These are phyloP conservation scores for Pseudocercospora musae DNA, from an alignment of 2,329 filamentous ascomycete species.

Conservation along the genomic window DNA sequence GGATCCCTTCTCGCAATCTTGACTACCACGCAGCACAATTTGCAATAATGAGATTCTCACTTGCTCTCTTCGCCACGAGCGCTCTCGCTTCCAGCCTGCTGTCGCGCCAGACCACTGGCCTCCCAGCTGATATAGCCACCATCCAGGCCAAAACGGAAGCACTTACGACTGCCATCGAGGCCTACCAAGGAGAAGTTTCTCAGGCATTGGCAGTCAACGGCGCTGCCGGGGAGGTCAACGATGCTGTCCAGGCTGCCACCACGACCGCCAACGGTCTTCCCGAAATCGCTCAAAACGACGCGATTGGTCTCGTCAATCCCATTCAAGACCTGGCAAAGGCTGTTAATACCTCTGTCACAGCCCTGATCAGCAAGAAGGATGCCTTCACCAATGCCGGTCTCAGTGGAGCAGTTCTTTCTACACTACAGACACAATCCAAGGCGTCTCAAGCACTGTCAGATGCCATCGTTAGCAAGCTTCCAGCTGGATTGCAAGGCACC, in stretches of 20 bases:
- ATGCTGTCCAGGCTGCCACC: slow-evolving; percentile 9
- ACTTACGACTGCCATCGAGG: slow-evolving; percentile 7
- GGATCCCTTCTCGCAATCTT: neutral
- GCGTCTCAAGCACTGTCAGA: neutral
- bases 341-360: slow-evolving; percentile 10
- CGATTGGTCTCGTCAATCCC: slow-evolving; percentile 6
- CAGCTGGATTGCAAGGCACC: slow-evolving; percentile 10
- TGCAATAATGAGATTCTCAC: slow-evolving; percentile 11
- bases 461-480: slow-evolving; percentile 11
- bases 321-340: slow-evolving; percentile 8
- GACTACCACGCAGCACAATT: neutral
- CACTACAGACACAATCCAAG: slow-evolving; percentile 2
- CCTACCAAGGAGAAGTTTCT: slow-evolving; percentile 7
- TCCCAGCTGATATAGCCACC: slow-evolving; percentile 1
- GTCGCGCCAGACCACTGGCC: slow-evolving; percentile 7
- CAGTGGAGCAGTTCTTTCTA: slow-evolving; percentile 2
- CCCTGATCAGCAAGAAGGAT: slow-evolving; percentile 8
- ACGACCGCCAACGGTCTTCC: slow-evolving; percentile 6
- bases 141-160: neutral
- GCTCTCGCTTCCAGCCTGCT: slow-evolving; percentile 9
- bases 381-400: slow-evolving; percentile 6
- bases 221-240: slow-evolving; percentile 8
- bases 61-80: slow-evolving; percentile 12
- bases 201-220: slow-evolving; percentile 8
- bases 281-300: slow-evolving; percentile 2